Percentiles rank a stretch among this genome's conserved stretches.
phyloP scores from a whole-genome alignment of 345 rosid genomes.

The Aquilaria malaccensis region DNA sequence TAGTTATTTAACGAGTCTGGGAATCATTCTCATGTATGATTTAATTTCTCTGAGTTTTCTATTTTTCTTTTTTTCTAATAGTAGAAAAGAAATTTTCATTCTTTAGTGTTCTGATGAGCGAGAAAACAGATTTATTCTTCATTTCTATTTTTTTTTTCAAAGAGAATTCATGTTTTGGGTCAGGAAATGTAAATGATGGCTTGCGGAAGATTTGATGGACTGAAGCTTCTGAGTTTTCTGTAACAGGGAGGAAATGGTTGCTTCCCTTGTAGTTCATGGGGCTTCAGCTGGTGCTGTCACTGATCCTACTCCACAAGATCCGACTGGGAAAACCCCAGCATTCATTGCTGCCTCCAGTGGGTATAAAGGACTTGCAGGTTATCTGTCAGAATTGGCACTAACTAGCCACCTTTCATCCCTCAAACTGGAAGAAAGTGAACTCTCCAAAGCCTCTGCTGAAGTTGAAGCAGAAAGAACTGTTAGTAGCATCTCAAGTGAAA shows the following conservation, averaged over 20 bases:
- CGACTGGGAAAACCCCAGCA: slow-evolving; percentile 47
- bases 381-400: slow-evolving; percentile 49
- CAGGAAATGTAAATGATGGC: neutral
- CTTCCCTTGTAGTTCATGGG: slow-evolving; percentile 47
- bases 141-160: neutral
- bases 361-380: slow-evolving; percentile 57
- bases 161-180: neutral
- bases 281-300: slow-evolving; percentile 62
- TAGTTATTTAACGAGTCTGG: no score
- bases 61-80: no score
- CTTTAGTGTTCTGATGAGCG: no score
- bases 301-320: slow-evolving; percentile 48
- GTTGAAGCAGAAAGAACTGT: slow-evolving; percentile 50
- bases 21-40: no score
- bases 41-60: no score
- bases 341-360: slow-evolving; percentile 41
- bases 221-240: slow-evolving; percentile 6
- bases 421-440: slow-evolving; percentile 41
- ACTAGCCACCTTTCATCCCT: slow-evolving; percentile 58
- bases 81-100: no score
- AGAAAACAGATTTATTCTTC: no score
- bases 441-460: slow-evolving; percentile 45
- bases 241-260: slow-evolving; percentile 58
- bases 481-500: slow-evolving; percentile 23
- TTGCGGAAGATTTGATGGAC: neutral